A percentile compares a stretch with the other conserved stretches of the same genome.
These are phyloP conservation scores for Solanum arcanum DNA, from an alignment of 257 asterid genomes.

Conservation along the genomic window DNA sequence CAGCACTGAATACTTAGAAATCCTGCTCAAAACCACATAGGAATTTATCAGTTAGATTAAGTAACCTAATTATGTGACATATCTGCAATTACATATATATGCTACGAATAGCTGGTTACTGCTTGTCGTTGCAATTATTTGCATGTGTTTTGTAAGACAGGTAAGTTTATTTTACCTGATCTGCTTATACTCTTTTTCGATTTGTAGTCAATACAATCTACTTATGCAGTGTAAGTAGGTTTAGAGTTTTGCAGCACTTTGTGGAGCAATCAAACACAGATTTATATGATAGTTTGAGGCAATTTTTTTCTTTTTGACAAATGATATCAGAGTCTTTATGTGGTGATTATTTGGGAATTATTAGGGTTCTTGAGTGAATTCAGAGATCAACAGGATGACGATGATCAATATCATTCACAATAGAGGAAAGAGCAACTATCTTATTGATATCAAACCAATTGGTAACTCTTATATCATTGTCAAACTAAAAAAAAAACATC, in stretches of 20 bases:
- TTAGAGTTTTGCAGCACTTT: background rate
- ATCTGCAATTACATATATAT: background rate
- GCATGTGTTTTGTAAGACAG: background rate
- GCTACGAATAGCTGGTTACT: background rate
- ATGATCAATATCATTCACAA: background rate
- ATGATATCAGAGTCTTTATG: background rate
- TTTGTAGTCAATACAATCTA: background rate
- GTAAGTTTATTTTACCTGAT: background rate
- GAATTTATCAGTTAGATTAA: background rate
- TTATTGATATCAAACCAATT: background rate
- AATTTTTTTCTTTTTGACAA: background rate
- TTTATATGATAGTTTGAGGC: background rate
- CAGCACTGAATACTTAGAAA: slow-evolving; percentile 42
- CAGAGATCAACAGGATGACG: background rate
- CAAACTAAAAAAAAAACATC: background rate
- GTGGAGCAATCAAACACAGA: background rate
- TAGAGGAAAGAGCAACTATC: background rate
- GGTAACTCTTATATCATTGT: background rate
- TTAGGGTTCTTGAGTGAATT: background rate
- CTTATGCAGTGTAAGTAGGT: background rate
- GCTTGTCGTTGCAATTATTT: background rate
- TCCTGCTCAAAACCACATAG: slow-evolving; percentile 17
- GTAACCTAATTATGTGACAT: background rate
- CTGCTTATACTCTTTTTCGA: background rate
- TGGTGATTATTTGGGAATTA: background rate